Evolutionary conservation across 495 filamentous ascomycete genomes (phyloP).

Genomic region (Tuber magnatum): DNA sequence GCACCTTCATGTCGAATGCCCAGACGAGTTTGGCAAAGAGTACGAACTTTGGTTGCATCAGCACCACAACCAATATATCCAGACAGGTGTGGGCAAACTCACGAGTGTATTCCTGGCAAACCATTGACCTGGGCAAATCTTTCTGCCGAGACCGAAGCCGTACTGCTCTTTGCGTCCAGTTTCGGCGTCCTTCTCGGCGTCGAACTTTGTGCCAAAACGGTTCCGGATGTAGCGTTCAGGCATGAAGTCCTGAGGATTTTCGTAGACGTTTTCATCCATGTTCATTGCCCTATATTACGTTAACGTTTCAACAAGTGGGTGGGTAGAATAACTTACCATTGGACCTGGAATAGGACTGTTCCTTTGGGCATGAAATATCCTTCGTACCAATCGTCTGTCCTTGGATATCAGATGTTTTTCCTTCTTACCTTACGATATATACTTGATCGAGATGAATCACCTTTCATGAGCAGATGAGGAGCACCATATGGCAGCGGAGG

Average conservation of each 20-base stretch:
- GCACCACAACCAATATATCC: neutral
- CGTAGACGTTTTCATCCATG: constrained; percentile 37
- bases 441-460: neutral
- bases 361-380: constrained; percentile 42
- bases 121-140: constrained; percentile 8
- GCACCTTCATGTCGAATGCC: constrained; percentile 13
- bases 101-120: constrained; percentile 12
- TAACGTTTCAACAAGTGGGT: neutral
- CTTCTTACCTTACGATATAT: neutral
- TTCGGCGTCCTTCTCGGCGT: constrained; percentile 1
- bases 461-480: constrained; percentile 37
- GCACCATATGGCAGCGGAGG: constrained; percentile 37
- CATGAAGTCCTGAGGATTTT: constrained; percentile 39
- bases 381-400: constrained; percentile 38
- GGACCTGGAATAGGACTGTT: constrained; percentile 32
- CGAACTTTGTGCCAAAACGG: constrained; percentile 13
- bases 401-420: neutral
- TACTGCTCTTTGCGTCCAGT: constrained; percentile 10
- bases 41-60: constrained; percentile 5
- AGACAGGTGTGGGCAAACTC: neutral
- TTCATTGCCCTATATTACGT: constrained; percentile 35
- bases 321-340: constrained; percentile 4
- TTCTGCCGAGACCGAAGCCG: constrained; percentile 9
- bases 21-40: constrained; percentile 10
- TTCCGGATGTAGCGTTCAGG: constrained; percentile 38